Evolutionary conservation across 2,329 filamentous ascomycete genomes (phyloP), one percentile per base, ranked within the genome.

Genomic region (Ophiocordyceps camponoti-rufipedis): DNA sequence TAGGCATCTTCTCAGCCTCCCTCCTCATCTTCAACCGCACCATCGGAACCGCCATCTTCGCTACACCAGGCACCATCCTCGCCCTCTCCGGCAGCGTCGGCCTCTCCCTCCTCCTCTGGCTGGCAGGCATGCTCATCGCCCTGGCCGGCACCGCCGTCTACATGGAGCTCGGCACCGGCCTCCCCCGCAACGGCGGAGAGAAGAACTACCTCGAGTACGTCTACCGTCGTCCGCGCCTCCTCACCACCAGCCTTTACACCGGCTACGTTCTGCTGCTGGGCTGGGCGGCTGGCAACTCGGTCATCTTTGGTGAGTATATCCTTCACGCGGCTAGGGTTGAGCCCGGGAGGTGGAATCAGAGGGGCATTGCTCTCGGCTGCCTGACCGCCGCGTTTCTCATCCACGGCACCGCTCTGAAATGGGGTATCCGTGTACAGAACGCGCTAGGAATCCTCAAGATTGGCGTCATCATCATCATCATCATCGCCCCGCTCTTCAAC

Each of bases 261-360:
- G 69, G 71, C 29, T 80, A 81, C 49, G 72, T 79, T 12, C 54
- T 82, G 28, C 66, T 82, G 1, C 69, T 82, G 16, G 75, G 73
- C 12, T 82, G 76, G 75, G 75, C 77, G 0, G 74, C 73, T 7
- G 74, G 74, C 13, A 83, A 83, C 58, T 80, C 73, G 1, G 74
- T 84, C 50, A 70, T 82, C 38, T 82, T 84, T 50, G 78, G 78
- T 48, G 77, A 82, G 56, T 83, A 83, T 58, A 75, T 84, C 47
- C 68, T 84, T 2, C 69, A 79, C 54, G 80, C 79, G 9, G 74
- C 78, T 11, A 63, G 75, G 12, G 67, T 75, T 19, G 71, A 82
- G 50, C 73, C 79, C 23, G 70, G 64, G 43, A 66, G 77, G 19
- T 82, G 78, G 78, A 81, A 82, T 57, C 75, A 82, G 61, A 70